These are phyloP conservation scores for Populus hybrid DNA, from an alignment of 441 rosid genomes.

Conservation along the genomic window DNA sequence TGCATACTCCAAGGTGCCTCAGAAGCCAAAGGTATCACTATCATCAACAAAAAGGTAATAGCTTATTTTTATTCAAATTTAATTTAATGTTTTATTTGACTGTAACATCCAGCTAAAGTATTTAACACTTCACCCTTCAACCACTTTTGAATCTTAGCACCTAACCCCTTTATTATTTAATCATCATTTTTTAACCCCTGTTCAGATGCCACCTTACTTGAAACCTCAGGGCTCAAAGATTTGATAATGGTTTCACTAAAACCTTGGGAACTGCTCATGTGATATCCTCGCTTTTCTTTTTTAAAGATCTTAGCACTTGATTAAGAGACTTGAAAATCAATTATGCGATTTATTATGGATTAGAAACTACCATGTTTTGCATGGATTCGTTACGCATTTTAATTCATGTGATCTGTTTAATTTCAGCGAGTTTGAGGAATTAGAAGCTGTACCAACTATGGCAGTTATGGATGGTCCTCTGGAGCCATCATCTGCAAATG, in stretches of 20 bases:
- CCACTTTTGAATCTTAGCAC: background rate
- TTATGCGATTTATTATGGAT: background rate
- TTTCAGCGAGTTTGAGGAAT: conserved; percentile 87
- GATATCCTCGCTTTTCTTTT: background rate
- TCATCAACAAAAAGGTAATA: conserved; percentile 52
- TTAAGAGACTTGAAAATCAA: background rate
- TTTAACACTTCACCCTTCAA: background rate
- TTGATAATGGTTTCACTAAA: background rate
- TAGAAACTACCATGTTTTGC: background rate
- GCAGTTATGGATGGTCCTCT: conserved; percentile 82
- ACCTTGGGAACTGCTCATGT: background rate
- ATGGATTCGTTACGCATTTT: background rate
- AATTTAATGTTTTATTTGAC: background rate
- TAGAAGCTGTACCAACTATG: conserved; percentile 86
- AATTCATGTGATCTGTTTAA: background rate
- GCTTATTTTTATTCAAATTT: background rate
- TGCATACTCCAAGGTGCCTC: conserved; percentile 86
- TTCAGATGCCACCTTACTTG: background rate
- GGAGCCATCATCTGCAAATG: conserved; percentile 62
- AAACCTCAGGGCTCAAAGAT: background rate
- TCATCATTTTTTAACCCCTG: background rate
- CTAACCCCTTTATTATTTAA: background rate
- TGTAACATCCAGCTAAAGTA: background rate
- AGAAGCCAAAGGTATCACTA: conserved; percentile 48
- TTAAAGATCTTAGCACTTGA: background rate